Evolutionary conservation across 2,329 filamentous ascomycete genomes (phyloP).

Genomic region (Cadophora malorum): DNA sequence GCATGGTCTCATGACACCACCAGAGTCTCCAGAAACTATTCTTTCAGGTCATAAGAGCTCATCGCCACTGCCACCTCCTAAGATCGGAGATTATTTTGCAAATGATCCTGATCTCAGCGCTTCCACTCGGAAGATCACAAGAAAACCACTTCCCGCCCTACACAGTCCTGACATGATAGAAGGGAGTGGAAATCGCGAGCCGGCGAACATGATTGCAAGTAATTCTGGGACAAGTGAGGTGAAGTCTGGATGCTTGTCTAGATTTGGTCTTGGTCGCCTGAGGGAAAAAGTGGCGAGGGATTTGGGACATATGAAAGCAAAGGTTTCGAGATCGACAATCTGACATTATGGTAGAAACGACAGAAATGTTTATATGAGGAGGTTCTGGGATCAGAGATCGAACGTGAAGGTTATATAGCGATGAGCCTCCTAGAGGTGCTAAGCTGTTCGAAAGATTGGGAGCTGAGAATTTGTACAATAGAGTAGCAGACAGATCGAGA

Average conservation of each 20-base stretch:
- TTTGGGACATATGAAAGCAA: constrained; percentile 4
- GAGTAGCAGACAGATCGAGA: too few relatives aligned
- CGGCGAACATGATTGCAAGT: too few relatives aligned
- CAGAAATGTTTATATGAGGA: too few relatives aligned
- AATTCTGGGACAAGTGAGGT: background rate
- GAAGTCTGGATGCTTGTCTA: constrained; percentile 16
- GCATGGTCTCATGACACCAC: constrained; percentile 13
- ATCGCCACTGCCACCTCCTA: background rate
- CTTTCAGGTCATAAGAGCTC: background rate
- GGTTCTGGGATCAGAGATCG: background rate
- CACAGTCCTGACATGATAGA: background rate
- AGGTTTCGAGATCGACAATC: background rate
- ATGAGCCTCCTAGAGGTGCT: too few relatives aligned
- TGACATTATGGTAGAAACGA: background rate
- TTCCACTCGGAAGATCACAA: background rate
- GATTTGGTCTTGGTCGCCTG: constrained; percentile 18
- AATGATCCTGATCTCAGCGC: background rate
- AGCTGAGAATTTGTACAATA: too few relatives aligned
- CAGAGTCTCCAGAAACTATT: background rate
- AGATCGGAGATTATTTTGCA: background rate
- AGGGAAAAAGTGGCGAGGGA: constrained; percentile 8
- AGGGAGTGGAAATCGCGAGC: background rate
- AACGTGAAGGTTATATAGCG: background rate
- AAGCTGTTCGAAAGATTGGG: too few relatives aligned
- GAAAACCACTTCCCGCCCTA: background rate